These are phyloP conservation scores for Penicillium griseofulvum DNA, from an alignment of 2,329 filamentous ascomycete genomes.

Conservation along the genomic window DNA sequence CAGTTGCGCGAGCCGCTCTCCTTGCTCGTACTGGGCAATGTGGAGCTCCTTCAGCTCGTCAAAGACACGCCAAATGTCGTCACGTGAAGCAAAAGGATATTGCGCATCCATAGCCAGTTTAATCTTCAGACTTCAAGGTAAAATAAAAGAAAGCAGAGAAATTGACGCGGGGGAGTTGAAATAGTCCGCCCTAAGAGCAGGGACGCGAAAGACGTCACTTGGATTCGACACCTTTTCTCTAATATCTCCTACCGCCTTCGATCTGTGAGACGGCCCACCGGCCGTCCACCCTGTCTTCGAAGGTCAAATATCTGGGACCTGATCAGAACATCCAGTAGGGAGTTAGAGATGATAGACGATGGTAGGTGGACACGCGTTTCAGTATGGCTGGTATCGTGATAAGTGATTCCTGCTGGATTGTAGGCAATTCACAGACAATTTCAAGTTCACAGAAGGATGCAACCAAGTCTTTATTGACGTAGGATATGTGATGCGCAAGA, in stretches of 20 bases:
- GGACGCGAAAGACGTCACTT: not conserved
- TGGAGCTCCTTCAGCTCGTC: slow-evolving; percentile 62
- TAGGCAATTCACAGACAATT: too few relatives aligned
- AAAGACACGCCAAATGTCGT: slow-evolving; percentile 64
- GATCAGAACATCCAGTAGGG: slow-evolving; percentile 9
- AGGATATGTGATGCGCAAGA: not conserved
- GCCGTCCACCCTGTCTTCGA: slow-evolving; percentile 22
- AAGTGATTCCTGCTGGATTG: not conserved
- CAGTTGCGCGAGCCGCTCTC: slow-evolving; percentile 59
- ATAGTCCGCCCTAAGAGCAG: not conserved
- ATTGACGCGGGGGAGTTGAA: not conserved
- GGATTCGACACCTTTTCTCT: not conserved
- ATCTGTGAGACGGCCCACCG: slow-evolving; percentile 25
- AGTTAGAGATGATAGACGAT: slow-evolving; percentile 2
- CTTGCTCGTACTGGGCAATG: slow-evolving; percentile 59
- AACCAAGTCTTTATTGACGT: not conserved
- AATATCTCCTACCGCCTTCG: slow-evolving; percentile 16
- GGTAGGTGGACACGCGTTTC: not conserved
- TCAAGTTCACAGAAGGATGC: not conserved
- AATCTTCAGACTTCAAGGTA: not conserved
- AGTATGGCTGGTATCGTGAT: not conserved
- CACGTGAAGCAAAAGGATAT: slow-evolving; percentile 61
- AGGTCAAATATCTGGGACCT: slow-evolving; percentile 6
- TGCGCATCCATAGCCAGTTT: slow-evolving; percentile 59
- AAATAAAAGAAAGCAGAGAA: not conserved